Evolutionary conservation across 805 yeast genomes (phyloP).

Genomic region (Starmerella stigmatis): DNA sequence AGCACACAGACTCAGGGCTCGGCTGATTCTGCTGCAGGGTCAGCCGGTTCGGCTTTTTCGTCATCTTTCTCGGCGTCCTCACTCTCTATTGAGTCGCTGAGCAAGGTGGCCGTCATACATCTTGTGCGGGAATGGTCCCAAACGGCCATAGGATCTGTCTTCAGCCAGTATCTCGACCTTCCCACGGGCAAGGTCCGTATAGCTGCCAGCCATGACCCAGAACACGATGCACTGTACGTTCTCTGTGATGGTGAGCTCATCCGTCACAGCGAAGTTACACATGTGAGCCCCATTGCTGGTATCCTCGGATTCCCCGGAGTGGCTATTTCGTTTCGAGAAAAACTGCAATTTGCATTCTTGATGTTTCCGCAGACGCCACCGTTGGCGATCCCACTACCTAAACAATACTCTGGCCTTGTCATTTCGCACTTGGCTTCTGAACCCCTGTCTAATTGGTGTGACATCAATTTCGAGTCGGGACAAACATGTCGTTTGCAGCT

Average conservation of each 20-base stretch:
- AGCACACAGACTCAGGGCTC: not conserved
- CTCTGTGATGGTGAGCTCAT: slow-evolving; percentile 10
- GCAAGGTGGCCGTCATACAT: slow-evolving; percentile 12
- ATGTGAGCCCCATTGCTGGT: slow-evolving; percentile 13
- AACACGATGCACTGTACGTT: not conserved
- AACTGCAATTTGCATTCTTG: slow-evolving; percentile 1
- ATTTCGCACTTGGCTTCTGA: slow-evolving; percentile 1
- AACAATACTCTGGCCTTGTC: not conserved
- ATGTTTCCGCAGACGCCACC: slow-evolving; percentile 9
- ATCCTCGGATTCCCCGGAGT: slow-evolving; percentile 10
- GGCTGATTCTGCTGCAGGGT: not conserved
- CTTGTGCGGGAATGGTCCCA: slow-evolving; percentile 15
- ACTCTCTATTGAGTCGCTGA: not conserved
- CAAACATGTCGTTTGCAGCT: not conserved
- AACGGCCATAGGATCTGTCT: slow-evolving; percentile 9
- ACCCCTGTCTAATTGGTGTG: slow-evolving; percentile 10
- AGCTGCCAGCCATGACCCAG: slow-evolving; percentile 13
- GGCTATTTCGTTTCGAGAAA: not conserved
- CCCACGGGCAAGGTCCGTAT: not conserved
- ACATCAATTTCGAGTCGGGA: not conserved
- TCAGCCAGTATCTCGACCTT: slow-evolving; percentile 7
- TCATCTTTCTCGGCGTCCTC: not conserved
- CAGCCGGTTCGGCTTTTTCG: slow-evolving; percentile 2
- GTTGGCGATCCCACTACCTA: slow-evolving; percentile 8
- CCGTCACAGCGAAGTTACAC: slow-evolving; percentile 5